Evolutionary conservation across 2,329 filamentous ascomycete genomes (phyloP).

Genomic region (Elsinoe australis): DNA sequence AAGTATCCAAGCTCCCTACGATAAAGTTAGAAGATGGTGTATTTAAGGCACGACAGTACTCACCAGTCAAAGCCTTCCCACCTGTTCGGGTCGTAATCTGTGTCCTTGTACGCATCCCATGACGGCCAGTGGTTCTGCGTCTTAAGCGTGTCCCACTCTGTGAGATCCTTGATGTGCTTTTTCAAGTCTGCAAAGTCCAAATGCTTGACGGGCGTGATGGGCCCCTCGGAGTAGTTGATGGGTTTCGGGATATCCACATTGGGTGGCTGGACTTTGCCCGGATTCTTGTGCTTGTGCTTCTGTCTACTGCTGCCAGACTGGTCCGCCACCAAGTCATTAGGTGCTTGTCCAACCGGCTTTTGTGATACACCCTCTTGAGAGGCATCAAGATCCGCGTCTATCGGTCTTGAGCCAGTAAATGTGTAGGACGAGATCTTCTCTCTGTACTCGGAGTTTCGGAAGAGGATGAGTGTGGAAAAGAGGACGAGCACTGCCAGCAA

Average conservation of each 20-base stretch:
- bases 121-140: conserved; percentile 39
- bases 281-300: conserved; percentile 4
- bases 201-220: conserved; percentile 18
- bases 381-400: conserved; percentile 11
- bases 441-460: conserved; percentile 23
- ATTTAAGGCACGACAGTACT: conserved; percentile 9
- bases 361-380: neutral
- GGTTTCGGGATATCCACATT: neutral
- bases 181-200: conserved; percentile 18
- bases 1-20: conserved; percentile 35
- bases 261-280: neutral
- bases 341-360: conserved; percentile 5
- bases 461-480: conserved; percentile 24
- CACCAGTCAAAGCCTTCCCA: conserved; percentile 41
- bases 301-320: neutral
- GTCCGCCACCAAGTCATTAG: conserved; percentile 9
- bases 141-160: conserved; percentile 35
- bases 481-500: conserved; percentile 33
- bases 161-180: conserved; percentile 36
- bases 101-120: conserved; percentile 36
- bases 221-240: conserved; percentile 3
- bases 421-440: conserved; percentile 23
- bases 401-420: conserved; percentile 4
- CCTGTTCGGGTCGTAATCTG: conserved; percentile 41
- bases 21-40: neutral